These are phyloP conservation scores for Malus fusca DNA, from an alignment of 306 rosid genomes.

Conservation along the genomic window DNA sequence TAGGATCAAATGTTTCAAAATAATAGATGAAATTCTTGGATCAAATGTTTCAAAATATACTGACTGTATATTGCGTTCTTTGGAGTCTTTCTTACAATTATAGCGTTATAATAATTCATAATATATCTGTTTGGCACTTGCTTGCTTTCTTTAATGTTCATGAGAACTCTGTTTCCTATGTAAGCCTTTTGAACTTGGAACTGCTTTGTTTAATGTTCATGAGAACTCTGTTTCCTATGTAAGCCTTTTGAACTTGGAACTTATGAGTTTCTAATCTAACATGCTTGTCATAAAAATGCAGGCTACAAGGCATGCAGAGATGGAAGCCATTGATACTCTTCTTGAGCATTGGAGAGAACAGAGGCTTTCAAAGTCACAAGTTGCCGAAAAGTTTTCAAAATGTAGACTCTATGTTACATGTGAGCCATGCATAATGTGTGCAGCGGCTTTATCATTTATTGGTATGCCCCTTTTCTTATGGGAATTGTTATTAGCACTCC, in stretches of 20 bases:
- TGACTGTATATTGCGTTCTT: not conserved
- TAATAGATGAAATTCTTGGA: not conserved
- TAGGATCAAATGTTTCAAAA: not conserved
- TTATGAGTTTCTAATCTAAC: not conserved
- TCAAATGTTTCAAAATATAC: not conserved
- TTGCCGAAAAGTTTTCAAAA: constrained; percentile 54
- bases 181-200: not conserved
- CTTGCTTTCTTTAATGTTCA: not conserved
- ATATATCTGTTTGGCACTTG: not conserved
- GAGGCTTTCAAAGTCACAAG: constrained; percentile 51
- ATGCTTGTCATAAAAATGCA: constrained; percentile 18
- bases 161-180: not conserved
- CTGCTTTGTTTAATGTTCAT: not conserved
- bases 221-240: not conserved
- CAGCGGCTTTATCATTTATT: constrained; percentile 63
- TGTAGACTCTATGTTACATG: constrained; percentile 81
- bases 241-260: not conserved
- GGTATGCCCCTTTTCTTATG: constrained; percentile 28
- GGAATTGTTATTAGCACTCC: no score
- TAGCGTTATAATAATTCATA: not conserved
- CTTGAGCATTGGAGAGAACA: constrained; percentile 62
- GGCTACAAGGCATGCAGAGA: constrained; percentile 98
- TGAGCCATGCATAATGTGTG: constrained; percentile 99
- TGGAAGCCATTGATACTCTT: constrained; percentile 85
- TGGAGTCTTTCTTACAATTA: not conserved